Conservation (phyloP, 345 rosid species). For the Chamaenerion angustifolium region DNA sequence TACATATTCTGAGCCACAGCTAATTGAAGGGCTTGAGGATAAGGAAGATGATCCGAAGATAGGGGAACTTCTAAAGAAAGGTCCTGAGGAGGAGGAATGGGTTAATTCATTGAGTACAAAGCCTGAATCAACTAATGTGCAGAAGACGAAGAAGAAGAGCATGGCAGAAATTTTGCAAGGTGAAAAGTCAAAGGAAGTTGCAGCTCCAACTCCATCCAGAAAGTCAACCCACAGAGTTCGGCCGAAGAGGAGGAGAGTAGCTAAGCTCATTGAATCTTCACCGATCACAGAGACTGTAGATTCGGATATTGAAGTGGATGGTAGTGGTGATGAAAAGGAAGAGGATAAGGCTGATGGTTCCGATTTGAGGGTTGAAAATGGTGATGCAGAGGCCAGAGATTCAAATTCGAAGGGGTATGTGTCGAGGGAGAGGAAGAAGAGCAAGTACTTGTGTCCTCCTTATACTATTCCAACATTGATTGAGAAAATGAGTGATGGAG, state of each 20-base stretch:
- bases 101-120: no score
- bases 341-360: slow-evolving; percentile 15
- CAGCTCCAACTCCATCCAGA: no score
- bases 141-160: slow-evolving; percentile 67
- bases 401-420: slow-evolving; percentile 12
- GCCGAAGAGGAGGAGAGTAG: slow-evolving; percentile 20
- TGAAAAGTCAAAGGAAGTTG: slow-evolving; percentile 7
- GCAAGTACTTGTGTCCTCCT: slow-evolving; percentile 79
- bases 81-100: no score
- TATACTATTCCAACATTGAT: slow-evolving; percentile 25
- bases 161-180: slow-evolving; percentile 63
- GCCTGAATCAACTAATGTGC: slow-evolving; percentile 21
- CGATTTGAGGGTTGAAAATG: slow-evolving; percentile 14
- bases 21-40: slow-evolving; percentile 64
- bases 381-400: slow-evolving; percentile 15
- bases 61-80: no score
- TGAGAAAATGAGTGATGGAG: no score
- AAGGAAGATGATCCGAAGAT: slow-evolving; percentile 10
- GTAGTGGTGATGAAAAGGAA: neutral
- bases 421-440: slow-evolving; percentile 72
- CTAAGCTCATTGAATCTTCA: slow-evolving; percentile 3
- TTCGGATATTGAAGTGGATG: neutral
- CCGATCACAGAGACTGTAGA: neutral
- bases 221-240: neutral
- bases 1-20: slow-evolving; percentile 30